Evolutionary conservation across 2,329 filamentous ascomycete genomes (phyloP), one percentile per base, ranked within the genome.

Genomic region (Thermomyces lanuginosus): DNA sequence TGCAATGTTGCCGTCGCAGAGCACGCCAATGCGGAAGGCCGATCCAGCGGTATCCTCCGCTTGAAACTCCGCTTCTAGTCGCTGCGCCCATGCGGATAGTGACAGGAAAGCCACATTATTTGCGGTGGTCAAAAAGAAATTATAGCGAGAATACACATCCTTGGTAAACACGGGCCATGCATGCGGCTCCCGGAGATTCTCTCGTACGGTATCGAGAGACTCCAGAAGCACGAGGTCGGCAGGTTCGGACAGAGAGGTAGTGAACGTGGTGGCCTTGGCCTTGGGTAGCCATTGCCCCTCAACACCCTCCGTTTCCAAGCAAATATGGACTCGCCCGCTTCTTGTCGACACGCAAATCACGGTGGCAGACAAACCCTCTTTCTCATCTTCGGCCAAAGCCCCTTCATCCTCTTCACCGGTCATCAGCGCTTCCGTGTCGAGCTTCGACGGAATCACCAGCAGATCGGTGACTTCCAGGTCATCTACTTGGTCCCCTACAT

Each of bases 251-350:
- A 52, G 30, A 18, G 56, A 55, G 8, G 51, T 48, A 14, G 43
- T 48, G 38, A 60, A 60, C 1, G 48, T 42, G 26, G 51, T 53
- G 26, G 47, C 53, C 27, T 42, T 51, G 10, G 46, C 46, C 28
- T 51, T 56, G 1, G 70, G 69, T 5, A 75, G 57, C 71, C 71
- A 76, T 39, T 69, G 64, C 5, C 66, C 70, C 37, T 72, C 61
- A 2, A 76, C 60, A 0, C 69, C 70, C 26, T 72, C 64, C 16
- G 73, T 44, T 36, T 75, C 67, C 15, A 76, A 55, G 34, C 64
- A 72, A 16, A 73, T 46, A 35, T 72, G 65, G 5, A 75, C 54
- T 29, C 65, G 57, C 22, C 63, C 63, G 12, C 56, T 60, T 17
- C 57, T 60, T 3, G 66, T 72, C 9, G 66, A 56, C 6, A 76